Conservation (phyloP, 2,329 filamentous ascomycete genomes). For the Pseudogymnoascus pannorum region DNA sequence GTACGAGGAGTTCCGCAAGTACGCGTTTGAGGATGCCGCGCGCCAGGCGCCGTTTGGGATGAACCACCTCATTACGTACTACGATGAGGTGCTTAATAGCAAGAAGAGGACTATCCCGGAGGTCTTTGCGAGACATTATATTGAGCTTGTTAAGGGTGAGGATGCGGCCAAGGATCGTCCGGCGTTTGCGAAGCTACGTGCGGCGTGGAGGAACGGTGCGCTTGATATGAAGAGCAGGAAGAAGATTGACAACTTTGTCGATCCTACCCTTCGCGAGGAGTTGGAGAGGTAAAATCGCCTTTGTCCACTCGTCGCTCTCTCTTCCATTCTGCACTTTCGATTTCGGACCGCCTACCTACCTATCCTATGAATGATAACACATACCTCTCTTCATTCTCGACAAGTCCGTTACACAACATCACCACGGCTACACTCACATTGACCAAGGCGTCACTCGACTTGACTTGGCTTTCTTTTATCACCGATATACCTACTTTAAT, state of each 20-base stretch:
- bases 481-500: background rate
- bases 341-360: background rate
- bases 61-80: conserved; percentile 57
- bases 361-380: background rate
- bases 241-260: conserved; percentile 45
- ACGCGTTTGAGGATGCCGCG: conserved; percentile 56
- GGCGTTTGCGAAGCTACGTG: conserved; percentile 44
- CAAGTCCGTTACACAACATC: background rate
- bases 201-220: conserved; percentile 46
- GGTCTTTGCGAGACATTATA: conserved; percentile 46
- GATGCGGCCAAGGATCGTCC: conserved; percentile 32
- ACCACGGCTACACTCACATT: too few relatives aligned
- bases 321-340: background rate
- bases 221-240: conserved; percentile 50
- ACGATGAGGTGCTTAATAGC: conserved; percentile 49
- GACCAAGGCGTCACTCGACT: too few relatives aligned
- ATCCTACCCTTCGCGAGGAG: conserved; percentile 42
- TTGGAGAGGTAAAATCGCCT: conserved; percentile 35
- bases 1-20: conserved; percentile 66
- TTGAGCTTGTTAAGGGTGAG: conserved; percentile 46
- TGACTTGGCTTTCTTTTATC: background rate
- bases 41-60: conserved; percentile 49
- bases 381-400: background rate
- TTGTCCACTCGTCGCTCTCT: background rate
- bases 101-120: conserved; percentile 41